These are phyloP conservation scores for Botryotinia calthae DNA, from an alignment of 2,329 filamentous ascomycete genomes.

Conservation along the genomic window DNA sequence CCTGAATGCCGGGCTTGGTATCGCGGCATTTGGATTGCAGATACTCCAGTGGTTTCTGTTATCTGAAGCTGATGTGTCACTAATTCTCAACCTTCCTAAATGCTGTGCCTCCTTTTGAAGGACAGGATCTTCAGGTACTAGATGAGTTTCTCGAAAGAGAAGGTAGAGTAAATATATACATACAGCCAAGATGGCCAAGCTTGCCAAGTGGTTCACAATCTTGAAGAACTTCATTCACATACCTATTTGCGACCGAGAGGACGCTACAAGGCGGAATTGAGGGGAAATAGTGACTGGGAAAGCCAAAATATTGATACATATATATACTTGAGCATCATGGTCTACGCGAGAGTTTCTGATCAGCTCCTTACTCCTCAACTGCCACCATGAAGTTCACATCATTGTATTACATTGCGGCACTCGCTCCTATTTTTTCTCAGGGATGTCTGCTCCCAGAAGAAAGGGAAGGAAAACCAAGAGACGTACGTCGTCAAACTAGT, in stretches of 20 bases:
- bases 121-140: background rate
- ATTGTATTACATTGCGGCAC: constrained; percentile 23
- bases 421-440: constrained; percentile 25
- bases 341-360: background rate
- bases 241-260: background rate
- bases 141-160: background rate
- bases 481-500: constrained; percentile 26
- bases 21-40: background rate
- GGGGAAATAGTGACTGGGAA: background rate
- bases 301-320: background rate
- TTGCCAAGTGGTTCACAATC: background rate
- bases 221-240: background rate
- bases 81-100: background rate
- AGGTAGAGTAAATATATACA: background rate
- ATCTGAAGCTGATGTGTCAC: background rate
- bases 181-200: constrained; percentile 6
- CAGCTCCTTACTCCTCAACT: background rate
- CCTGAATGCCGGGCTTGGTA: background rate
- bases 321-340: background rate
- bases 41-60: background rate
- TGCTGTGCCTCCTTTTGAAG: background rate
- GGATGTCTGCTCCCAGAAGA: constrained; percentile 44
- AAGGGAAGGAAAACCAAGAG: constrained; percentile 27
- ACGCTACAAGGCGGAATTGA: background rate
- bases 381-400: constrained; percentile 29